Percentiles rank a stretch among this genome's conserved stretches.
These are phyloP conservation scores for Hypoxylon lienhwacheense DNA, from an alignment of 495 filamentous ascomycete genomes.

Conservation along the genomic window DNA sequence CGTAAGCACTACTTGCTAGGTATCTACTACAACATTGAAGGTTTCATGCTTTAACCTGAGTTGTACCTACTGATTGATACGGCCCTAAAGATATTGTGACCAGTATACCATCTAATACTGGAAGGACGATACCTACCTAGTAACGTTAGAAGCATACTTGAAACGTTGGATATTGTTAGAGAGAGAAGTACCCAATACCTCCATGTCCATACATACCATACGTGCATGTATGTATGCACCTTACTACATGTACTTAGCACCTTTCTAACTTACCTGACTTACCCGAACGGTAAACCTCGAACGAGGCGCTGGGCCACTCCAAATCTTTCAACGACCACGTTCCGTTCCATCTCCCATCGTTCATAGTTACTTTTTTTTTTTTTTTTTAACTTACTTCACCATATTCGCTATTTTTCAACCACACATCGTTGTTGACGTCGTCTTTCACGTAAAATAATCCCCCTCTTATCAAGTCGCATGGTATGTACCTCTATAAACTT, in stretches of 20 bases:
- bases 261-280: no score
- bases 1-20: no score
- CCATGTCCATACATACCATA: neutral
- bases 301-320: constrained; percentile 1
- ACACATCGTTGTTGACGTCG: constrained; percentile 11
- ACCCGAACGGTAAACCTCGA: constrained; percentile 10
- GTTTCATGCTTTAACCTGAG: no score
- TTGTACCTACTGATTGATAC: no score
- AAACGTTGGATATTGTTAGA: no score
- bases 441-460: neutral
- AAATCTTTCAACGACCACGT: constrained; percentile 26
- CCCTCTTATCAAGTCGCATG: constrained; percentile 23
- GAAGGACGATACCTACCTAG: neutral
- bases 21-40: no score
- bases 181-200: constrained; percentile 2
- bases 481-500: constrained; percentile 23
- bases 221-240: neutral
- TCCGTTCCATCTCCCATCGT: constrained; percentile 6
- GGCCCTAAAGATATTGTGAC: no score
- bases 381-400: no score
- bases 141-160: no score
- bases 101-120: neutral
- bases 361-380: neutral
- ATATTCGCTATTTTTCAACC: constrained; percentile 33
- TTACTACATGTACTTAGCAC: neutral